Evolutionary conservation across 148 eudicot species (phyloP).

Genomic region (Vaccinium myrtillus): DNA sequence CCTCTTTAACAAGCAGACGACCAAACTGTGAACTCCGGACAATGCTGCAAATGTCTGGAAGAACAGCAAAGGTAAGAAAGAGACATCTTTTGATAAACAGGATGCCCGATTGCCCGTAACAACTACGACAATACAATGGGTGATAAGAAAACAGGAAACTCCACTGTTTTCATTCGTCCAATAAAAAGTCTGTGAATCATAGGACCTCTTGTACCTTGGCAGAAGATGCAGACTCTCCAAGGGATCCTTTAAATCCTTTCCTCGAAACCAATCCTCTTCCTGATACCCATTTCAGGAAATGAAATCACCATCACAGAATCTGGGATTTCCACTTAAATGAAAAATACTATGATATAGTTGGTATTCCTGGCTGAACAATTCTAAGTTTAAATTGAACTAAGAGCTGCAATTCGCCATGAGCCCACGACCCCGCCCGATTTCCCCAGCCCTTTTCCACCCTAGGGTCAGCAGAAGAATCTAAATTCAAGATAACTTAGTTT

Average conservation of each 20-base stretch:
- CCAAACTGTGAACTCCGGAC: constrained; percentile 86
- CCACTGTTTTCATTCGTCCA: neutral
- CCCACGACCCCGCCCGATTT: neutral
- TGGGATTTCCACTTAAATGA: neutral
- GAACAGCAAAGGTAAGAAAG: neutral
- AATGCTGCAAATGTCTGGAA: constrained; percentile 82
- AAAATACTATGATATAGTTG: neutral
- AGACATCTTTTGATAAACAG: neutral
- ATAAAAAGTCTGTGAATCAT: neutral
- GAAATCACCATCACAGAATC: neutral
- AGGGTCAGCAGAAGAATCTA: neutral
- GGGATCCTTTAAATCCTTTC: constrained; percentile 85
- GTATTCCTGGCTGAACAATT: neutral
- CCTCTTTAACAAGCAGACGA: constrained; percentile 80
- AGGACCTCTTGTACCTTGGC: constrained; percentile 58
- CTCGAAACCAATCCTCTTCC: constrained; percentile 78
- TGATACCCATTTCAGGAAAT: constrained; percentile 22
- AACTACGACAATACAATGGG: neutral
- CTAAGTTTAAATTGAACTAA: neutral
- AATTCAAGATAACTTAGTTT: neutral
- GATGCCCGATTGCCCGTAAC: neutral
- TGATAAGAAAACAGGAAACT: neutral
- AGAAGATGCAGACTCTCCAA: constrained; percentile 68
- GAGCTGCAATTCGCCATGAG: neutral
- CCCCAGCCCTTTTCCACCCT: neutral